These are phyloP conservation scores for Oryza officinalis DNA, from an alignment of 176 grass and related monocot species.

Conservation along the genomic window DNA sequence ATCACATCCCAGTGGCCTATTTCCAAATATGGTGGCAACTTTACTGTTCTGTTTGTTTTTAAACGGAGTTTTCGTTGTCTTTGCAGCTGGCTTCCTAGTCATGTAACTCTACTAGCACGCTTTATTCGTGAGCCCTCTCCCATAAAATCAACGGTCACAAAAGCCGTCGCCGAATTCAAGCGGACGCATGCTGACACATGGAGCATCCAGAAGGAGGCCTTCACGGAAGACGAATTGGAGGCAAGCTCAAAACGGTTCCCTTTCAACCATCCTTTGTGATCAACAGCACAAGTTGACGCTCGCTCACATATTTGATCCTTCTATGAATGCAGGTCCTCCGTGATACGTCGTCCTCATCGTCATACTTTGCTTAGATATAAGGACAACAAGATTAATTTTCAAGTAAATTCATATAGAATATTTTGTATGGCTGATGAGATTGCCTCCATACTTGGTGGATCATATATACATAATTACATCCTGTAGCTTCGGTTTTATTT, in stretches of 20 bases:
- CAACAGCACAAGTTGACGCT: not conserved
- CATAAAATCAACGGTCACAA: constrained; percentile 81
- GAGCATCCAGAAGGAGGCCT: constrained; percentile 86
- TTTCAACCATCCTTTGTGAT: constrained; percentile 6
- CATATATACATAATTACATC: not conserved
- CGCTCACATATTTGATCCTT: not conserved
- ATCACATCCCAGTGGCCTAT: not conserved
- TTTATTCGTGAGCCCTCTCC: constrained; percentile 84
- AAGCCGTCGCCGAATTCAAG: constrained; percentile 93
- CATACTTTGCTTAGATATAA: constrained; percentile 79
- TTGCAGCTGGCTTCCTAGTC: constrained; percentile 90
- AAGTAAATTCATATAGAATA: not conserved
- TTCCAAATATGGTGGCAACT: not conserved
- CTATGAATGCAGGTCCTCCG: constrained; percentile 67
- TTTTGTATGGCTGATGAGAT: constrained; percentile 1
- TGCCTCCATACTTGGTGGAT: not conserved
- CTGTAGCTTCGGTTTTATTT: constrained; percentile 17
- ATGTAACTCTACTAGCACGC: constrained; percentile 77
- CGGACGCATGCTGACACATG: constrained; percentile 94
- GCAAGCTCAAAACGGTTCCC: constrained; percentile 41
- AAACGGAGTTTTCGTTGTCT: not conserved
- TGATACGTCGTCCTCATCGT: constrained; percentile 82
- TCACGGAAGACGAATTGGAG: constrained; percentile 91
- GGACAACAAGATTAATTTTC: not conserved
- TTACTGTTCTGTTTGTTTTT: not conserved